phyloP scores from a whole-genome alignment of 2,329 filamentous ascomycete species.

The Magnaporthiopsis poae region DNA sequence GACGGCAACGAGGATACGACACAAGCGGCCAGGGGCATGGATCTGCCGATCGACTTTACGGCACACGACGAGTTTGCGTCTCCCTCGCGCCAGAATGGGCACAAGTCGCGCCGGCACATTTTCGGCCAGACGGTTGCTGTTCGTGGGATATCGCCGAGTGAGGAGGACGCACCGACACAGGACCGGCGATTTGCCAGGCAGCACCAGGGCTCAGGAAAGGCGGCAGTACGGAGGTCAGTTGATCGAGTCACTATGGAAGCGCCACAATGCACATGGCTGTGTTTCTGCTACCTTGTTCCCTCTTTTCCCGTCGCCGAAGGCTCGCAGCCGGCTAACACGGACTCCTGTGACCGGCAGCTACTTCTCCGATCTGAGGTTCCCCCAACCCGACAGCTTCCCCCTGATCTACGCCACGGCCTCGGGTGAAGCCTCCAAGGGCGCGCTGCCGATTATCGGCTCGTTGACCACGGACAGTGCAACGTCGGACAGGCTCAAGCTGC shows the following conservation, averaged over 20 bases:
- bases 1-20: conserved; percentile 20
- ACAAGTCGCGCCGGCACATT: conserved; percentile 24
- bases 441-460: conserved; percentile 44
- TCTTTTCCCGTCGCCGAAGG: conserved; percentile 9
- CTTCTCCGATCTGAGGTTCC: conserved; percentile 48
- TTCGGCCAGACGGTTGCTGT: conserved; percentile 32
- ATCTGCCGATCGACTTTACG: conserved; percentile 31
- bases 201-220: conserved; percentile 1
- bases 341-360: conserved; percentile 7
- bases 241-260: not conserved
- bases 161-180: conserved; percentile 16
- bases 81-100: conserved; percentile 15
- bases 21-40: conserved; percentile 16
- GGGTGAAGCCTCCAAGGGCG: conserved; percentile 23
- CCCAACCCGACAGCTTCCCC: conserved; percentile 76
- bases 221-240: conserved; percentile 11
- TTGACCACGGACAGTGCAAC: conserved; percentile 68
- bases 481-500: conserved; percentile 54
- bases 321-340: conserved; percentile 5
- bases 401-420: conserved; percentile 50
- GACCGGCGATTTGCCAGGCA: conserved; percentile 10
- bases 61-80: conserved; percentile 27
- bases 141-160: conserved; percentile 21
- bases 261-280: not conserved
- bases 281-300: not conserved